These are phyloP conservation scores for Penicillium bialowiezense DNA, from an alignment of 495 filamentous ascomycete genomes.

Conservation along the genomic window DNA sequence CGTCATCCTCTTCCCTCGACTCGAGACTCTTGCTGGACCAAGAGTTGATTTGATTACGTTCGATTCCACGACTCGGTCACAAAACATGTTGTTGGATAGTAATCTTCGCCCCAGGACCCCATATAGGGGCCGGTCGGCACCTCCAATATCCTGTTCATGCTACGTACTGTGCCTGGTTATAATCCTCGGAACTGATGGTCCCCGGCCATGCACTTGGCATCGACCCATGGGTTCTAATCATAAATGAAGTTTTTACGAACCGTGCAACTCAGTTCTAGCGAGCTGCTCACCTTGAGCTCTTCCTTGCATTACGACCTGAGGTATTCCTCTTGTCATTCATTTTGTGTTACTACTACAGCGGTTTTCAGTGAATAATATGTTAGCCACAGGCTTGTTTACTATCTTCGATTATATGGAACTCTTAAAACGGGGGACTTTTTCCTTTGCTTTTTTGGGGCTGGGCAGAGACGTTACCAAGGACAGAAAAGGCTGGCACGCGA, in stretches of 20 bases:
- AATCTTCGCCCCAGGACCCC: too few relatives aligned
- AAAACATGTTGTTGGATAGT: background rate
- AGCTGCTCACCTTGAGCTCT: background rate
- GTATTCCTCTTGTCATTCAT: background rate
- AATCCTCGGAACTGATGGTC: background rate
- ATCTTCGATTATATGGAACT: too few relatives aligned
- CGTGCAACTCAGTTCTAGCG: slow-evolving; percentile 1
- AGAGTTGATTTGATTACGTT: slow-evolving; percentile 3
- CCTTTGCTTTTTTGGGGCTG: too few relatives aligned
- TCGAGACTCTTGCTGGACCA: slow-evolving; percentile 21
- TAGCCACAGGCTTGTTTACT: background rate
- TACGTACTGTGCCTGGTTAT: background rate
- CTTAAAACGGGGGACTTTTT: too few relatives aligned
- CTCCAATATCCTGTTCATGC: background rate
- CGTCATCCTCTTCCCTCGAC: background rate
- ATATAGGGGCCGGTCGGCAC: too few relatives aligned
- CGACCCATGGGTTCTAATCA: background rate
- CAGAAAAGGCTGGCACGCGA: too few relatives aligned
- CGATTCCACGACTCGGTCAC: background rate
- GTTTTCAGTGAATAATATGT: slow-evolving; percentile 12
- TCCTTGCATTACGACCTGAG: background rate
- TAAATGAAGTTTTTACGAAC: slow-evolving; percentile 12
- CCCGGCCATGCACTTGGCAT: background rate
- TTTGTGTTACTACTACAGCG: slow-evolving; percentile 5
- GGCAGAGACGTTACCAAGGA: too few relatives aligned